phyloP scores from a whole-genome alignment of 202 grass and related monocot genomes.

The Brachypodium distachyon region DNA sequence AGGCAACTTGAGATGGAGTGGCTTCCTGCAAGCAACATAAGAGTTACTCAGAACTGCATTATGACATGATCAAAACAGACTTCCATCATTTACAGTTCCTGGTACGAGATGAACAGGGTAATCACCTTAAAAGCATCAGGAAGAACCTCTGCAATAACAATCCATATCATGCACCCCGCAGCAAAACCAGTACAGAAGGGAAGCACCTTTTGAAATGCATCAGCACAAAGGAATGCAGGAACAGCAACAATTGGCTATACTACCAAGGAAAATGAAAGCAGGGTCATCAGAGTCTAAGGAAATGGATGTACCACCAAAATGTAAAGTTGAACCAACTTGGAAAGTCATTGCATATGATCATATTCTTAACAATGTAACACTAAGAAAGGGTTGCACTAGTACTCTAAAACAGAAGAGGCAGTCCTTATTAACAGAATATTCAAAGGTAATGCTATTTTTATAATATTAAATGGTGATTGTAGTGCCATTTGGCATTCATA shows the following conservation, averaged over 20 bases:
- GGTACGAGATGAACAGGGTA: slow-evolving; percentile 12
- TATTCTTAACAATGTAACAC: background rate
- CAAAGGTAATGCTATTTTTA: too few relatives aligned
- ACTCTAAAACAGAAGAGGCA: background rate
- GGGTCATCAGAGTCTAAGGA: slow-evolving; percentile 3
- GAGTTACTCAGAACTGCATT: slow-evolving; percentile 10
- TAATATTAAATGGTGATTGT: background rate
- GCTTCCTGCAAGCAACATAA: slow-evolving; percentile 66
- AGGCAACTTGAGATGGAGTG: slow-evolving; percentile 89
- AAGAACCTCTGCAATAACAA: slow-evolving; percentile 98
- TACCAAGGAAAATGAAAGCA: slow-evolving; percentile 12
- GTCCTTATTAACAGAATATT: background rate
- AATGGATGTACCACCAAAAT: slow-evolving; percentile 13
- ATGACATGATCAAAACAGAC: background rate
- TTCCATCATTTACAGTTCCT: slow-evolving; percentile 12
- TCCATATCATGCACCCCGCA: slow-evolving; percentile 99
- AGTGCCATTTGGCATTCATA: background rate
- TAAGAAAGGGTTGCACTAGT: background rate
- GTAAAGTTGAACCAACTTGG: background rate
- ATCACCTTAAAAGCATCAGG: slow-evolving; percentile 97
- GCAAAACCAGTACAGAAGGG: slow-evolving; percentile 98
- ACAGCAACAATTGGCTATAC: slow-evolving; percentile 89
- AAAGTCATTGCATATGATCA: background rate
- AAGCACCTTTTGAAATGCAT: slow-evolving; percentile 84
- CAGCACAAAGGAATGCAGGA: slow-evolving; percentile 87